Evolutionary conservation across 176 grass and related monocot genomes (phyloP).

Genomic region (Musa itinerans): DNA sequence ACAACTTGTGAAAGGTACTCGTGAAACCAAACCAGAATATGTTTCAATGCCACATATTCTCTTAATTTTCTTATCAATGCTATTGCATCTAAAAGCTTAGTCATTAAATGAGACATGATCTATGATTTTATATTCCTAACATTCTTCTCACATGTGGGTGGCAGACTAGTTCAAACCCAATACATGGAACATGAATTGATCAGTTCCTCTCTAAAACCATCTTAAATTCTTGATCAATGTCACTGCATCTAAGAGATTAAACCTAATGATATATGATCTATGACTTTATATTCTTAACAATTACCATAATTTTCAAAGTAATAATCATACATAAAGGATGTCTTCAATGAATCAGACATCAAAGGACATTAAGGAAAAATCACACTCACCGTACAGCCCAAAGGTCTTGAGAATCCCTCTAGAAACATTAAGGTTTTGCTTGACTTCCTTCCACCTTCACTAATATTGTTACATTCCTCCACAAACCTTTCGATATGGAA

Average conservation of each 20-base stretch:
- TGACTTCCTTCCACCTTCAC: slow-evolving; percentile 52
- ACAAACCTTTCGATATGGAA: slow-evolving; percentile 72
- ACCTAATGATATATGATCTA: no score
- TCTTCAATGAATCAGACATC: neutral
- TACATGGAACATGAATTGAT: no score
- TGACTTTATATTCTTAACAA: no score
- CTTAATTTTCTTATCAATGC: no score
- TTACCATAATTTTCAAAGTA: neutral
- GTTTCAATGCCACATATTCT: neutral
- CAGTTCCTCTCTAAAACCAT: no score
- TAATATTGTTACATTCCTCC: slow-evolving; percentile 51
- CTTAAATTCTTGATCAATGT: no score
- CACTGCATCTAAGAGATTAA: no score
- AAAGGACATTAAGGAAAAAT: slow-evolving; percentile 9
- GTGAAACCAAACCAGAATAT: neutral
- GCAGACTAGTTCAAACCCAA: no score
- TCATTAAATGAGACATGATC: no score
- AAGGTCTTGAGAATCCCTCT: slow-evolving; percentile 64
- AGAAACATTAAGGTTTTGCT: slow-evolving; percentile 82
- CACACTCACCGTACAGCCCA: slow-evolving; percentile 67
- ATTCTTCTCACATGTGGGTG: no score
- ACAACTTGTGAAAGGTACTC: neutral
- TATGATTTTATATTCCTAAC: no score
- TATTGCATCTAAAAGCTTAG: no score
- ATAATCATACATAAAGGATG: neutral